These are phyloP conservation scores for Blastobotrys arbuscula DNA, from an alignment of 1,139 yeast species.

Conservation along the genomic window DNA sequence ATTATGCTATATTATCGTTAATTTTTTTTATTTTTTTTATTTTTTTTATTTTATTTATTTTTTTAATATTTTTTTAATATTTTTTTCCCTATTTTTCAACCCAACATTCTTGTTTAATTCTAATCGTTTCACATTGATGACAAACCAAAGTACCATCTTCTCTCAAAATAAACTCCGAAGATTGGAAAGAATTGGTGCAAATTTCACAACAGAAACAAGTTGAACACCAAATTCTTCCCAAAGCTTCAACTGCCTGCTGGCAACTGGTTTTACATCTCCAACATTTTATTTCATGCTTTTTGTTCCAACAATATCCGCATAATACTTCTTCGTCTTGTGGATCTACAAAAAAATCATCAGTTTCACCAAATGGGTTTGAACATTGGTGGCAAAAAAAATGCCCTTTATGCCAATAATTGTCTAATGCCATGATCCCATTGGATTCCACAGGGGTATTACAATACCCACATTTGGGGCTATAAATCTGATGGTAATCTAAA, in stretches of 20 bases:
- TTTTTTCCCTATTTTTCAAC: neutral
- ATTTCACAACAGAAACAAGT: conserved; percentile 33
- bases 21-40: neutral
- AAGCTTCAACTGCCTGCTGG: conserved; percentile 27
- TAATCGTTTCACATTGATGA: conserved; percentile 28
- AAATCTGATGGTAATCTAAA: conserved; percentile 32
- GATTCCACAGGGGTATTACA: conserved; percentile 33
- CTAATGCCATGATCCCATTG: conserved; percentile 31
- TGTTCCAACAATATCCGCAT: conserved; percentile 29
- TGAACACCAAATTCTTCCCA: conserved; percentile 33
- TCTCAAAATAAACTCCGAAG: conserved; percentile 30
- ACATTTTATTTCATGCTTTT: conserved; percentile 30
- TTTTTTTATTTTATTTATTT: neutral
- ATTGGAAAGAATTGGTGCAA: conserved; percentile 28
- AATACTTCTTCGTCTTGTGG: conserved; percentile 23
- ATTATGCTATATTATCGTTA: neutral
- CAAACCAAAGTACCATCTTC: conserved; percentile 34
- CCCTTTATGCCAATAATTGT: conserved; percentile 31
- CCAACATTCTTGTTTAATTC: conserved; percentile 27
- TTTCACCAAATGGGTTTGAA: conserved; percentile 25
- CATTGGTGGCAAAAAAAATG: conserved; percentile 36
- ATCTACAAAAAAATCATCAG: conserved; percentile 26
- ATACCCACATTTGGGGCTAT: conserved; percentile 31
- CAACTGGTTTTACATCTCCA: conserved; percentile 32
- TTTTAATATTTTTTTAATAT: neutral